phyloP scores from a whole-genome alignment of 371 early-diverging fungal species.

The Mucor circinelloides region DNA sequence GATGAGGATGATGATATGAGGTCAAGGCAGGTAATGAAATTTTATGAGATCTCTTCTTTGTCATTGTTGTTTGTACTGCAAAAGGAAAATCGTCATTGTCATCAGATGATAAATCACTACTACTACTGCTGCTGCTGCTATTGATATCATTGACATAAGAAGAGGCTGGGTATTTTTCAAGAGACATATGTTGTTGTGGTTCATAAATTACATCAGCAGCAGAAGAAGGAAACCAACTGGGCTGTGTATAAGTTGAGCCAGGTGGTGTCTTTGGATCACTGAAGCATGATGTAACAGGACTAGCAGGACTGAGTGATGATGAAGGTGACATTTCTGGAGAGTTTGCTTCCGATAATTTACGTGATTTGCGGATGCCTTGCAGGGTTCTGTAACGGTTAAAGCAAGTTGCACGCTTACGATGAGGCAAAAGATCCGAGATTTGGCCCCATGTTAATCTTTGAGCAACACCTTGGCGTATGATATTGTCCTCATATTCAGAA shows the following conservation, averaged over 20 bases:
- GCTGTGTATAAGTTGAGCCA: neutral
- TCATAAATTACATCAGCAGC: conserved; percentile 12
- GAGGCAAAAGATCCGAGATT: conserved; percentile 43
- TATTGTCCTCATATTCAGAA: conserved; percentile 45
- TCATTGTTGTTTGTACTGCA: neutral
- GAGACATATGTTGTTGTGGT: neutral
- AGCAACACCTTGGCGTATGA: conserved; percentile 50
- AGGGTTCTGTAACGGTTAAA: conserved; percentile 51
- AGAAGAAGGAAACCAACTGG: neutral
- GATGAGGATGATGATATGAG: neutral
- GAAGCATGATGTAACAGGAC: conserved; percentile 11
- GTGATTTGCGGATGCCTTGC: conserved; percentile 53
- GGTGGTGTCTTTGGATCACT: conserved; percentile 7
- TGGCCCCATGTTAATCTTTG: conserved; percentile 51
- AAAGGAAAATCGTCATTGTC: conserved; percentile 8
- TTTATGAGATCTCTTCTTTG: neutral
- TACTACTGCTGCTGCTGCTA: neutral
- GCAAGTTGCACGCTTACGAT: conserved; percentile 54
- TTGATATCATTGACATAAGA: neutral
- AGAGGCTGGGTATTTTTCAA: neutral
- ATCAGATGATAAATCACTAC: conserved; percentile 7
- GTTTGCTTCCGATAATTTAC: conserved; percentile 18
- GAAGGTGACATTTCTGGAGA: conserved; percentile 8
- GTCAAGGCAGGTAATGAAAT: conserved; percentile 3
- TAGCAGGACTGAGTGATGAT: conserved; percentile 1